Percentiles rank a stretch among this genome's conserved stretches.
phyloP scores from a whole-genome alignment of 345 rosid species.

The Sisymbrium irio region DNA sequence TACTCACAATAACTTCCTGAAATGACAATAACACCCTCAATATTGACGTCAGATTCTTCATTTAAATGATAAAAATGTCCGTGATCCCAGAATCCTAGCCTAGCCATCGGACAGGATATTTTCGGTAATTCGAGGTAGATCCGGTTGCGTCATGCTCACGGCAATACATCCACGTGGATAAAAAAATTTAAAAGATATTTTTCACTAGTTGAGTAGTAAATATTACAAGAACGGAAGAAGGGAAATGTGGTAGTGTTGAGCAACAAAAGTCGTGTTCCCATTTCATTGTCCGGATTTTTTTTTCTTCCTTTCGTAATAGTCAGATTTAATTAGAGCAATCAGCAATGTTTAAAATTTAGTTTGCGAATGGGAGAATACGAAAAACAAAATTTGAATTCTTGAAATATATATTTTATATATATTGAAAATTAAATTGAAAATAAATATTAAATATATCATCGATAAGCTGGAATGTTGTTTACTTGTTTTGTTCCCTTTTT shows the following conservation, averaged over 20 bases:
- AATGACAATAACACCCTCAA: neutral
- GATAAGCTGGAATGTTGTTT: neutral
- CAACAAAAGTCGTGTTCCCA: constrained; percentile 1
- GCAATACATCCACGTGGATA: neutral
- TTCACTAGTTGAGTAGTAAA: neutral
- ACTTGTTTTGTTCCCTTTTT: too few relatives aligned
- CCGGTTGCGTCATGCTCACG: constrained; percentile 13
- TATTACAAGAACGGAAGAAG: neutral
- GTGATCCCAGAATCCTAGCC: neutral
- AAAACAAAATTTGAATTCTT: neutral
- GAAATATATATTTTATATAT: neutral
- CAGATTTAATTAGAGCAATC: neutral
- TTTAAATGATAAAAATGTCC: neutral
- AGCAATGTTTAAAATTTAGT: neutral
- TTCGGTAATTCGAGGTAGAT: neutral
- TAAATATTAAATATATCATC: neutral
- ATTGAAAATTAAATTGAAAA: neutral
- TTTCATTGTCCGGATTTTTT: neutral
- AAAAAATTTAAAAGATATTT: neutral
- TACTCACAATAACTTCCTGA: neutral
- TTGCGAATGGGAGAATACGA: neutral
- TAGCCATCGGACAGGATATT: neutral
- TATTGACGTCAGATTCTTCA: neutral
- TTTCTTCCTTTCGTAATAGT: neutral
- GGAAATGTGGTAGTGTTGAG: neutral